Base-by-base conservation (phyloP, 2,329 filamentous ascomycete genomes). In the Ophiostoma australiae region DNA sequence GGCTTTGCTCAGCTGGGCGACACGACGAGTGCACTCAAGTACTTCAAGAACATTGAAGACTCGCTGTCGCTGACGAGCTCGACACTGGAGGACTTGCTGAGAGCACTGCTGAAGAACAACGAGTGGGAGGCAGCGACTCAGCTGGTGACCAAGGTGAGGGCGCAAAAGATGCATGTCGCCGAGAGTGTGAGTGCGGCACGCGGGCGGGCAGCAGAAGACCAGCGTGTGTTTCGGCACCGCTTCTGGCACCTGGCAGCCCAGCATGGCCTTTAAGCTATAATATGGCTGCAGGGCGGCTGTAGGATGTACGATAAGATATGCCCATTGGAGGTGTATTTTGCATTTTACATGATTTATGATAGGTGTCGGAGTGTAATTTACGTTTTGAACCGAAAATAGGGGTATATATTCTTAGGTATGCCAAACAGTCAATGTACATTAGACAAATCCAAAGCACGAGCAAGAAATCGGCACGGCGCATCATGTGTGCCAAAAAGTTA, bases 1-100 rank as follows among this genome's bases (percentile, higher is more conserved):
- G 90, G 89, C 1, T 92, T 90, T 77, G 86, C 89, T 8, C 74
- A 79, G 15, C 79, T 81, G 11, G 85, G 85, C 66, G 83, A 89
- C 72, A 79, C 83, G 0, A 77, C 78, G 44, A 81, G 78, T 41
- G 86, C 87, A 1, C 80, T 86, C 75, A 76, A 76, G 67, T 79
- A 87, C 55, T 85, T 87, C 74, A 78, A 82, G 69, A 79, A 81
- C 72, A 79, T 87, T 23, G 76, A 80, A 70, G 76, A 76, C 6
- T 77, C 80, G 13, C 79, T 82, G 35, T 79, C 80, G 4, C 78
- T 80, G 20, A 81, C 84, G 15, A 80, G 80, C 31, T 74, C 78
- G 4, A 82, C 82, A 41, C 80, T 85, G 74, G 76, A 77, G 13
- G 81, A 82, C 8, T 75, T 87, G 71, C 76, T 87, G 70, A 72